Percentiles rank a stretch among this genome's conserved stretches.
phyloP scores from a whole-genome alignment of 2,329 filamentous ascomycete genomes.

The Fusarium succisae region DNA sequence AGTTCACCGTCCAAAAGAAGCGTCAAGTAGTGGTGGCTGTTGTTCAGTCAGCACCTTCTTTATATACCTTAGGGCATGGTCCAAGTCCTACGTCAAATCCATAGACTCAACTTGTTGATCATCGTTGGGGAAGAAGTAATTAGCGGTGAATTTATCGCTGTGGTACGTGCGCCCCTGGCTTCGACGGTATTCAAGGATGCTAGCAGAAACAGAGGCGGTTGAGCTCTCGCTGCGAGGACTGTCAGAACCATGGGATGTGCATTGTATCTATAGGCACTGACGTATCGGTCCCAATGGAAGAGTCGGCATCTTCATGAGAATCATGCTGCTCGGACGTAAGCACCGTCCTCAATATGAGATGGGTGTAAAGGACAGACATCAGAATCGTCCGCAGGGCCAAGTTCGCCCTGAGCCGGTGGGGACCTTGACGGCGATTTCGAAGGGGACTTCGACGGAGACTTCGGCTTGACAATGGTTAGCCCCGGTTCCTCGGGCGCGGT shows the following conservation, averaged over 20 bases:
- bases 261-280: rapidly evolving
- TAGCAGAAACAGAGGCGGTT: not conserved
- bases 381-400: not conserved
- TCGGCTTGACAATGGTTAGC: rapidly evolving
- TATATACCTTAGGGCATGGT: rapidly evolving
- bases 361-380: rapidly evolving
- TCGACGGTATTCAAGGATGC: not conserved
- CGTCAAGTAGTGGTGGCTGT: not conserved
- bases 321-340: not conserved
- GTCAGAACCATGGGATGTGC: rapidly evolving
- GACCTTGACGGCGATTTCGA: not conserved
- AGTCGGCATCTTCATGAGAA: not conserved
- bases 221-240: not conserved
- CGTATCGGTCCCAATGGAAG: not conserved
- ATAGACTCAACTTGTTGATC: not conserved
- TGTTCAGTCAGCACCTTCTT: rapidly evolving
- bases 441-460: not conserved
- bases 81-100: not conserved
- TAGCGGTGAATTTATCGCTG: not conserved
- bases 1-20: not conserved
- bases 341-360: rapidly evolving
- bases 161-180: not conserved
- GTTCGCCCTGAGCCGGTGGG: rapidly evolving
- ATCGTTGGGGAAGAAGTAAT: not conserved
- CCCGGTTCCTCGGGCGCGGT: rapidly evolving